A percentile compares a stretch with the other conserved stretches of the same genome.
Conservation (phyloP, 169 alveolate genomes). For the Eimeria sp. region DNA sequence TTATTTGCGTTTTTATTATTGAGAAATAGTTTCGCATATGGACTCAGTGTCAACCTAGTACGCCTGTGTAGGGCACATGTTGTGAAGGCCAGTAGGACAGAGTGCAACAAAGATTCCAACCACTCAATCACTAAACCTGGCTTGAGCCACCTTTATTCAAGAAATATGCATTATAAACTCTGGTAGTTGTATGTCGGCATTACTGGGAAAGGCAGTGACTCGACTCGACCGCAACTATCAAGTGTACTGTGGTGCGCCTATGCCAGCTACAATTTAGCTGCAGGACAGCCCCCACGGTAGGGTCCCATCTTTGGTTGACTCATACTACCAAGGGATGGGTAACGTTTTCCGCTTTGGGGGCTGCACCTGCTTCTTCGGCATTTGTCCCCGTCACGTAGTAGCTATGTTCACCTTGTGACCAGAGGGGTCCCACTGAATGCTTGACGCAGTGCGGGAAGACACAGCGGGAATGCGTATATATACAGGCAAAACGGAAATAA, state of each 20-base stretch:
- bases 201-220: not conserved
- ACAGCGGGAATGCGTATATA: too few relatives aligned
- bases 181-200: not conserved
- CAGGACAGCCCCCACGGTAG: not conserved
- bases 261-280: not conserved
- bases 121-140: too few relatives aligned
- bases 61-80: not conserved
- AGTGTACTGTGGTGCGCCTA: not conserved
- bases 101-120: not conserved
- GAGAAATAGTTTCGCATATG: not conserved
- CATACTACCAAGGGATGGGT: not conserved
- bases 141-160: not conserved
- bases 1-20: not conserved
- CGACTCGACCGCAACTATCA: not conserved
- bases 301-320: not conserved
- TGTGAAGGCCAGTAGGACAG: not conserved
- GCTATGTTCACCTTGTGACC: too few relatives aligned
- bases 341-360: too few relatives aligned
- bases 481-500: too few relatives aligned
- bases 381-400: too few relatives aligned
- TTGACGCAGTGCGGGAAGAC: too few relatives aligned
- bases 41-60: not conserved
- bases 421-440: too few relatives aligned
- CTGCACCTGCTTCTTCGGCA: too few relatives aligned
- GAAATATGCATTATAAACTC: not conserved